Conservation (phyloP, 805 yeast species). For the Saccharomycopsis capsularis region DNA sequence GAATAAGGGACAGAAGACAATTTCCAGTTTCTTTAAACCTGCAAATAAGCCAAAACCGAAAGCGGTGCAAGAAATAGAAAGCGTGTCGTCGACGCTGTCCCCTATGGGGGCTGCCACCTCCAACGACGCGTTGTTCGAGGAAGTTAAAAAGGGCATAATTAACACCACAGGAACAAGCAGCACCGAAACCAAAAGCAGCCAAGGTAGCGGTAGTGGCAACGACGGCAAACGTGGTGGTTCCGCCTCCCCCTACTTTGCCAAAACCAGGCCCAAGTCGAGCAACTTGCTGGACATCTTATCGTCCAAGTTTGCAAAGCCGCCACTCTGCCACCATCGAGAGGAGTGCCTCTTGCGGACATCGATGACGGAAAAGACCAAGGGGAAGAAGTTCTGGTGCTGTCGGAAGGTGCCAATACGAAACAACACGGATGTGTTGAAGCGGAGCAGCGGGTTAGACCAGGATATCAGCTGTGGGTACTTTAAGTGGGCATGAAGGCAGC, state of each 20-base stretch:
- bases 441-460: constrained; percentile 21
- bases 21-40: constrained; percentile 25
- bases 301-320: constrained; percentile 25
- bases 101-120: background rate
- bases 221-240: too few relatives aligned
- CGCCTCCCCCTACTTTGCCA: too few relatives aligned
- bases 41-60: constrained; percentile 4
- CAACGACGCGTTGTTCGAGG: background rate
- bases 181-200: too few relatives aligned
- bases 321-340: constrained; percentile 42
- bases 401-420: constrained; percentile 25
- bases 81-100: background rate
- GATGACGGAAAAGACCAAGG: constrained; percentile 36
- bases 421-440: constrained; percentile 13
- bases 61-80: background rate
- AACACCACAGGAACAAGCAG: too few relatives aligned
- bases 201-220: too few relatives aligned
- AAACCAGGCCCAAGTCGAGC: too few relatives aligned
- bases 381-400: constrained; percentile 52
- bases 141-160: constrained; percentile 1
- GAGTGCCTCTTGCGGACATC: constrained; percentile 42
- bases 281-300: background rate
- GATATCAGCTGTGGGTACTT: constrained; percentile 45
- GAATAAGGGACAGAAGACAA: constrained; percentile 21
- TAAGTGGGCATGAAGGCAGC: constrained; percentile 38